Conservation (phyloP, 2,329 filamentous ascomycete species). For the Leptographium flavum region DNA sequence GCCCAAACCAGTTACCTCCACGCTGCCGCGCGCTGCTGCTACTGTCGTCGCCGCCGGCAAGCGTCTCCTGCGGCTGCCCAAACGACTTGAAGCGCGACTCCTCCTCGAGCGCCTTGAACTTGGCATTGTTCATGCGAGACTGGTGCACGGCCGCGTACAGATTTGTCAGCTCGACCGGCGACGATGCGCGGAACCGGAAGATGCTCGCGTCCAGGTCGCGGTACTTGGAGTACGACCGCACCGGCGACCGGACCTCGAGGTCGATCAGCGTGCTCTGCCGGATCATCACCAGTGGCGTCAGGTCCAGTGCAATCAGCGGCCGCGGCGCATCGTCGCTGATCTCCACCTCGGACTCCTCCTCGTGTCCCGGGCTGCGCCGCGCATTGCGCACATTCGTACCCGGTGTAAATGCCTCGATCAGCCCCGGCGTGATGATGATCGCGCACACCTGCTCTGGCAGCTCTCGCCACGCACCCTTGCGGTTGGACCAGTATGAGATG, state of each 20-base stretch:
- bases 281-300: constrained; percentile 83
- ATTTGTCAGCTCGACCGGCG: constrained; percentile 60
- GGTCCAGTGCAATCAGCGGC: constrained; percentile 57
- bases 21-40: constrained; percentile 24
- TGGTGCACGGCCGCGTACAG: constrained; percentile 81
- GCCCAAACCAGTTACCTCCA: constrained; percentile 43
- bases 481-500: constrained; percentile 49
- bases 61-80: constrained; percentile 36
- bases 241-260: constrained; percentile 82
- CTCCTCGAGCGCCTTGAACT: constrained; percentile 57
- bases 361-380: constrained; percentile 1
- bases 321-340: constrained; percentile 20
- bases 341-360: constrained; percentile 15
- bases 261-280: constrained; percentile 85
- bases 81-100: constrained; percentile 59
- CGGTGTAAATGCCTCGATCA: constrained; percentile 32
- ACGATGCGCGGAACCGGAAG: constrained; percentile 79
- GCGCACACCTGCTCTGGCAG: constrained; percentile 36
- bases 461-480: constrained; percentile 45
- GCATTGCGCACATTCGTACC: not conserved
- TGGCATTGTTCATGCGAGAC: constrained; percentile 81
- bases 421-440: constrained; percentile 41
- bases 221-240: constrained; percentile 57
- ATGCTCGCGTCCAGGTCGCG: constrained; percentile 51
- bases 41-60: constrained; percentile 28